Percentiles rank a stretch among this genome's conserved stretches.
These are phyloP conservation scores for Ambrosiella beaveri DNA, from an alignment of 2,329 filamentous ascomycete species.

Conservation along the genomic window DNA sequence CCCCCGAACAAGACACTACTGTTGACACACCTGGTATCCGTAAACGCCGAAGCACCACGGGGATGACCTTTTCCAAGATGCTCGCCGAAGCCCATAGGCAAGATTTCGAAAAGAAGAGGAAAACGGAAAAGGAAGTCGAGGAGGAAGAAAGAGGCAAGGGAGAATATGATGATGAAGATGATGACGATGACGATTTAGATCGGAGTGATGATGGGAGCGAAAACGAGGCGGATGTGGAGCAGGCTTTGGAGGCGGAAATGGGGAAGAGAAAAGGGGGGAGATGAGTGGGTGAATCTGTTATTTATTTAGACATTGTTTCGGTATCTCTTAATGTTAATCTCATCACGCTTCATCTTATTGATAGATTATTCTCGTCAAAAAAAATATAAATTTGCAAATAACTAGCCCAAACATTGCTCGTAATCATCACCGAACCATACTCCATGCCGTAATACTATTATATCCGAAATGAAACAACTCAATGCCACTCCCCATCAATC, in stretches of 20 bases:
- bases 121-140: conserved; percentile 16
- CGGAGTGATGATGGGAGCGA: background rate
- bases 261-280: background rate
- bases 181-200: conserved; percentile 19
- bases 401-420: background rate
- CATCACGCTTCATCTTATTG: too few relatives aligned
- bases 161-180: conserved; percentile 16
- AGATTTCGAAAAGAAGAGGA: conserved; percentile 72
- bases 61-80: conserved; percentile 37
- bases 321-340: background rate
- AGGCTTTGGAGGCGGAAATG: background rate
- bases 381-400: background rate
- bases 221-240: background rate
- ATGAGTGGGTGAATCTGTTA: background rate
- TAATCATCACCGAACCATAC: background rate
- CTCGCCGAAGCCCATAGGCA: conserved; percentile 72
- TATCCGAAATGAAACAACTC: conserved; percentile 5
- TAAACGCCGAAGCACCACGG: conserved; percentile 17
- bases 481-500: conserved; percentile 63
- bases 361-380: background rate
- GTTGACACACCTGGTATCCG: conserved; percentile 15
- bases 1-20: conserved; percentile 12
- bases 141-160: background rate
- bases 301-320: background rate
- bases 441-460: background rate